These are phyloP conservation scores for Sporothrix humicola DNA, from an alignment of 2,329 filamentous ascomycete species.

Conservation along the genomic window DNA sequence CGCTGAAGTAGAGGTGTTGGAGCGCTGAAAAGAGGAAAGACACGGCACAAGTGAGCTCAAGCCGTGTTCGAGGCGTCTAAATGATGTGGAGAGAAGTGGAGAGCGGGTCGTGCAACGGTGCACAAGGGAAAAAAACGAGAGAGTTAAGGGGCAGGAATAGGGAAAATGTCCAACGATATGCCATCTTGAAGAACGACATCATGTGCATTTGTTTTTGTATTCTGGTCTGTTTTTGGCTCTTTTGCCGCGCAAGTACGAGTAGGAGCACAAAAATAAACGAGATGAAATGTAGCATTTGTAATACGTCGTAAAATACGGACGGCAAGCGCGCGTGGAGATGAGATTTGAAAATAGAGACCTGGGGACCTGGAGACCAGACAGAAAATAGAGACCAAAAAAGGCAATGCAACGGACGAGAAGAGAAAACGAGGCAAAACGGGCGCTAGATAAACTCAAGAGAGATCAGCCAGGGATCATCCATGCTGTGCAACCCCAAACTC, in stretches of 20 bases:
- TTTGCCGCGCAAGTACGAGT: background rate
- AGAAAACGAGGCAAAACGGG: background rate
- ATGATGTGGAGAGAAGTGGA: background rate
- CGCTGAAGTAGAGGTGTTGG: too few relatives aligned
- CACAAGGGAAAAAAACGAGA: background rate
- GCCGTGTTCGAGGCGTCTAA: background rate
- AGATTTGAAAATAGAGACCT: too few relatives aligned
- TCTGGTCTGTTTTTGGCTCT: too few relatives aligned
- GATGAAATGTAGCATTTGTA: too few relatives aligned
- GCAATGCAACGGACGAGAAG: too few relatives aligned
- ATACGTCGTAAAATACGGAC: too few relatives aligned
- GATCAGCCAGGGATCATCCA: slow-evolving; percentile 7
- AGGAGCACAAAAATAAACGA: background rate
- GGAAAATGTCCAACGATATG: background rate
- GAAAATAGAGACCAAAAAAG: too few relatives aligned
- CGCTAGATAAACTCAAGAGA: background rate
- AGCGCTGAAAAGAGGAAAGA: background rate
- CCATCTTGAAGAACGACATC: background rate
- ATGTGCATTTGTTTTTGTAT: background rate
- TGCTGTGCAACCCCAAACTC: slow-evolving; percentile 10
- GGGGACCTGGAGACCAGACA: too few relatives aligned
- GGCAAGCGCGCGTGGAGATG: too few relatives aligned
- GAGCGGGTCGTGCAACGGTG: background rate
- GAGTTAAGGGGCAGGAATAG: background rate
- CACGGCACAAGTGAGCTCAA: background rate